These are phyloP conservation scores for Dryadomyces quercus-mongolicae DNA, from an alignment of 2,329 filamentous ascomycete genomes.

Conservation along the genomic window DNA sequence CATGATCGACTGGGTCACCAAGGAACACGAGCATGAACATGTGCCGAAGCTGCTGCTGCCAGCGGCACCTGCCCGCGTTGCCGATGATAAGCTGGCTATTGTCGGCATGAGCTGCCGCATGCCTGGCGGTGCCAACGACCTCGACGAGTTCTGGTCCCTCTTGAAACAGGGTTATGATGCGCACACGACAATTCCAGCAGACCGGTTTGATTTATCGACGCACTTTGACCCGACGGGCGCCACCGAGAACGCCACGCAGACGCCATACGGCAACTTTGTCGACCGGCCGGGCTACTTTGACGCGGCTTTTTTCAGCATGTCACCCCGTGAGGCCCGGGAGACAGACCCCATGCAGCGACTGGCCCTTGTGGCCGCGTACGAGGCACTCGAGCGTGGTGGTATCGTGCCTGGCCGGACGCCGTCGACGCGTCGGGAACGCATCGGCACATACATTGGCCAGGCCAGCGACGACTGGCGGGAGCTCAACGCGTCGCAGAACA, in stretches of 20 bases:
- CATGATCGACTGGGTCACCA: too few relatives aligned
- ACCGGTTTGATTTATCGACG: not conserved
- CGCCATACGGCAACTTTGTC: constrained; percentile 41
- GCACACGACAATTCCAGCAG: not conserved
- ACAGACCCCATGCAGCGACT: constrained; percentile 72
- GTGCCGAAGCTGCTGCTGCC: too few relatives aligned
- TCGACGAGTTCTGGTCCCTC: not conserved
- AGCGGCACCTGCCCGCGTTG: too few relatives aligned
- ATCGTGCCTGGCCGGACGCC: constrained; percentile 62
- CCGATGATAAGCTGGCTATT: not conserved
- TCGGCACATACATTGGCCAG: constrained; percentile 63
- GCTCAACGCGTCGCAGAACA: constrained; percentile 57
- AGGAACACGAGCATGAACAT: too few relatives aligned
- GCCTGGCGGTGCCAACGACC: not conserved
- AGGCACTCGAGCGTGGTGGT: constrained; percentile 69
- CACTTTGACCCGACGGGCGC: not conserved
- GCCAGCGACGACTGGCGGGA: constrained; percentile 67
- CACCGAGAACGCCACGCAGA: not conserved
- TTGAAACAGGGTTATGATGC: not conserved
- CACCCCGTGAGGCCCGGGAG: constrained; percentile 46
- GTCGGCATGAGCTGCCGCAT: not conserved
- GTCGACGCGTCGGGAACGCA: constrained; percentile 48
- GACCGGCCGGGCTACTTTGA: constrained; percentile 67
- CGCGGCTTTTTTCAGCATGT: constrained; percentile 64
- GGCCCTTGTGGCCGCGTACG: constrained; percentile 63